Evolutionary conservation across 2,329 filamentous ascomycete genomes (phyloP), one percentile per base, ranked within the genome.

Genomic region (Thielaviopsis populi): DNA sequence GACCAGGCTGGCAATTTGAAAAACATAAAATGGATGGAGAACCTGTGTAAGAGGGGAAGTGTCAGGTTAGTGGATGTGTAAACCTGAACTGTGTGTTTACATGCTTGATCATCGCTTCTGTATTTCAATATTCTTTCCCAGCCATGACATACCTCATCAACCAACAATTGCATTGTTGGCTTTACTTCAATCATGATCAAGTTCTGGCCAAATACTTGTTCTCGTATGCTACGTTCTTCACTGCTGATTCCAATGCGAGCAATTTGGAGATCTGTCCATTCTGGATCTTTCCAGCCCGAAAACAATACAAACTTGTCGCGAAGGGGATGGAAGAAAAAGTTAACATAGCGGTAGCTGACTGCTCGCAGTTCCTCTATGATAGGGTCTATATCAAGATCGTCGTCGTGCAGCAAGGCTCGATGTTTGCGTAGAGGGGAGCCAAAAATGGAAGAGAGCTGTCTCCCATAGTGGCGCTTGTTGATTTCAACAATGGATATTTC

Each of bases 21-120:
- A 99, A 64, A 99, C 87, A 73, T 99, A 99, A 73, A 99, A 99
- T 0, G 95, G 72, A 22, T 99, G 94, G 70, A 99, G 91, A 22
- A 89, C 91, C 83, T 89, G 56, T 8, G 50, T n/a, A 4, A 22
- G 8, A 30, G 8, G 24, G 66, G 8, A 30, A 8, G 24, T 66
- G 15, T 67, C 65, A 19, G 22, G 22, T 24, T 15, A 17, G 6
- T 22, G 22, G 33, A 11, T n/a, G 17, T 19, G 17, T 19, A 6
- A 2, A 27, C 24, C 13, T 17, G 15, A 46, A 46, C 15, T 2
- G 0, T n/a, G 42, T 1, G 42, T 46, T 17, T 3, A 3, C 11
- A 46, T 6, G 4, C 5, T 17, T 46, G 3, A 8, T 37, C 8
- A 8, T 8, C 30, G 3, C 15, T 42, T 42, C 15, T 42, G 41